Evolutionary conservation across 805 yeast species (phyloP), one percentile per base, ranked within the genome.

Genomic region (Wickerhamomyces sydowiorum): DNA sequence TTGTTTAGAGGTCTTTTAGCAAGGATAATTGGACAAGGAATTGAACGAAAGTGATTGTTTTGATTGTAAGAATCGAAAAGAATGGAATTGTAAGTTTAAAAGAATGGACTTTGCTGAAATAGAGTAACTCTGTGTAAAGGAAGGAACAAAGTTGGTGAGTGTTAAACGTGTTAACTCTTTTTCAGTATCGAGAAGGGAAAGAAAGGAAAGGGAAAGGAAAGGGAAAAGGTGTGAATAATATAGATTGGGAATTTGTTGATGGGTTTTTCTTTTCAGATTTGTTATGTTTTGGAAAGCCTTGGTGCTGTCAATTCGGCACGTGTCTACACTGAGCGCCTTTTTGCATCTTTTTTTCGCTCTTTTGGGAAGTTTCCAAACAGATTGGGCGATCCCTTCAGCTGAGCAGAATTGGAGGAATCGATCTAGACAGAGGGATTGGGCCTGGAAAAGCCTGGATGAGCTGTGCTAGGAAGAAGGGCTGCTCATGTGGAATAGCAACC

Each of bases 251-350:
- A 7, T 18, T 3, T n/a, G 39, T 14, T 24, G 20, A 25, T 14
- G n/a, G 15, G 15, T 18, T 25, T 34, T 34, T 21, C 18, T 12
- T 20, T 33, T 9, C 5, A n/a, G 30, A 4, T 28, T 28, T 15
- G 14, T 18, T 28, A 28, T 28, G 30, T 28, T 28, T 28, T 28
- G 30, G 15, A 28, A 28, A 33, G 21, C 19, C 44, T 56, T 2
- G 60, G 54, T 14, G 36, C 50, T 7, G 62, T 57, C 37, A 60
- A 52, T 49, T 65, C 65, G 1, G 64, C 65, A 2, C 62, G 67
- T 7, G 10, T 23, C 25, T 10, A 23, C 25, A 23, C 25, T 23
- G 25, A 23, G 7, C 25, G 7, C 25, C 10, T 7, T 7, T 23
- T 23, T 23, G 7, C 10, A 10, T 23, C 25, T 23, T 7, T 7